These are phyloP conservation scores for Nakazawaea wyomingensis DNA, from an alignment of 805 yeast species.

Conservation along the genomic window DNA sequence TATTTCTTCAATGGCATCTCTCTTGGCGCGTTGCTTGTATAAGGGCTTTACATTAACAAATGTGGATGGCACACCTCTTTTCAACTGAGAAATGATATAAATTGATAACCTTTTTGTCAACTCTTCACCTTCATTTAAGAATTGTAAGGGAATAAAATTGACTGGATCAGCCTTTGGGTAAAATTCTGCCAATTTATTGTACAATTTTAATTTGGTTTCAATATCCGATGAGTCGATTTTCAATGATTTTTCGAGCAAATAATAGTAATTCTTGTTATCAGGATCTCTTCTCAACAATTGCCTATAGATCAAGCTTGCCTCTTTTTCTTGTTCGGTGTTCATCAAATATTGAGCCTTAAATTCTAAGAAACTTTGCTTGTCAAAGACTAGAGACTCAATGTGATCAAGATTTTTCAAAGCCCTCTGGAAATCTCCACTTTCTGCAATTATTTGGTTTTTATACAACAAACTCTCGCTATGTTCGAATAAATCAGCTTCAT, in stretches of 20 bases:
- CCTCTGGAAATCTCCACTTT: slow-evolving; percentile 53
- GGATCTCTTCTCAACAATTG: slow-evolving; percentile 79
- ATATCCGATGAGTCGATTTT: slow-evolving; percentile 42
- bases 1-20: slow-evolving; percentile 42
- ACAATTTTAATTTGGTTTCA: slow-evolving; percentile 51
- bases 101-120: slow-evolving; percentile 41
- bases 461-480: slow-evolving; percentile 76
- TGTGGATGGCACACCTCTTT: slow-evolving; percentile 84
- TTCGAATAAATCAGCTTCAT: slow-evolving; percentile 66
- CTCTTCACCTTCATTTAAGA: slow-evolving; percentile 46
- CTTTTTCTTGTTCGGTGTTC: slow-evolving; percentile 49
- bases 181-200: slow-evolving; percentile 56
- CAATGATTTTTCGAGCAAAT: slow-evolving; percentile 59
- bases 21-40: slow-evolving; percentile 43
- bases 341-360: slow-evolving; percentile 59
- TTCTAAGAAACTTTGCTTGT: slow-evolving; percentile 59
- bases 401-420: slow-evolving; percentile 59
- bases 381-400: slow-evolving; percentile 39
- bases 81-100: slow-evolving; percentile 59
- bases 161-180: slow-evolving; percentile 87
- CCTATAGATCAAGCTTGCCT: slow-evolving; percentile 67
- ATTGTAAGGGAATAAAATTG: slow-evolving; percentile 69
- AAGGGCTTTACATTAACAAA: slow-evolving; percentile 82
- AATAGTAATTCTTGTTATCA: slow-evolving; percentile 64
- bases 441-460: slow-evolving; percentile 61